Percentiles rank a stretch among this genome's conserved stretches.
phyloP scores from a whole-genome alignment of 169 alveolate species.

The Cyclospora cayetanensis region DNA sequence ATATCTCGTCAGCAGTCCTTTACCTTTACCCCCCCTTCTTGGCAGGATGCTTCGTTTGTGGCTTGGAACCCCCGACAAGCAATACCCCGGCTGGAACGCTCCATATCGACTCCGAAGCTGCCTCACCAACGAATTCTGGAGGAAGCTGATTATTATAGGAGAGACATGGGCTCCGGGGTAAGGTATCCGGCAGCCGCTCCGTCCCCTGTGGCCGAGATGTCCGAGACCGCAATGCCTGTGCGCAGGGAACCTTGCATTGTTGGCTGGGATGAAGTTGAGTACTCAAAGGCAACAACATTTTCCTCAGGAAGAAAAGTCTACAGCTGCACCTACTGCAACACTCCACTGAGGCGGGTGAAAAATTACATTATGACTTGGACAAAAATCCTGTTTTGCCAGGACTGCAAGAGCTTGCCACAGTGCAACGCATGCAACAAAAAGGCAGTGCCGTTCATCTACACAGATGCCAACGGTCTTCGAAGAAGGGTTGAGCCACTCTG shows the following conservation, averaged over 20 bases:
- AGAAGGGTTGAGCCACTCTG: not conserved
- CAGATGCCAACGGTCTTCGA: not conserved
- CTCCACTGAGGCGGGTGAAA: not conserved
- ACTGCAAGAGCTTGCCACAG: not conserved
- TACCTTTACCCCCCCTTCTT: not conserved
- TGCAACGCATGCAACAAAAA: conserved; percentile 14
- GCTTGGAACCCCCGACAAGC: conserved; percentile 14
- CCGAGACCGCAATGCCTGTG: no score
- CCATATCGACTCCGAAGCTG: not conserved
- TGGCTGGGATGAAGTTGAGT: conserved; percentile 22
- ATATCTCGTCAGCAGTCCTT: conserved; percentile 19
- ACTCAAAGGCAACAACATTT: not conserved
- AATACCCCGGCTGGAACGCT: not conserved
- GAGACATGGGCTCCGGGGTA: no score
- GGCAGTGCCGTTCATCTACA: conserved; percentile 3
- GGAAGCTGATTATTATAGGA: not conserved
- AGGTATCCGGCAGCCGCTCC: no score
- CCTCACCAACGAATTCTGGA: not conserved
- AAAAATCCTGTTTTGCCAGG: not conserved
- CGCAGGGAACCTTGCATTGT: not conserved
- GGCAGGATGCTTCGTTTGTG: not conserved
- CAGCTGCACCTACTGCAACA: conserved; percentile 32
- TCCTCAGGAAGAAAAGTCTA: not conserved
- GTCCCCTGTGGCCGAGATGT: no score
- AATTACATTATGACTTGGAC: not conserved